Percentiles rank a stretch among this genome's conserved stretches.
Evolutionary conservation across 2,329 filamentous ascomycete species (phyloP).

Genomic region (Pseudocercospora fuligena): DNA sequence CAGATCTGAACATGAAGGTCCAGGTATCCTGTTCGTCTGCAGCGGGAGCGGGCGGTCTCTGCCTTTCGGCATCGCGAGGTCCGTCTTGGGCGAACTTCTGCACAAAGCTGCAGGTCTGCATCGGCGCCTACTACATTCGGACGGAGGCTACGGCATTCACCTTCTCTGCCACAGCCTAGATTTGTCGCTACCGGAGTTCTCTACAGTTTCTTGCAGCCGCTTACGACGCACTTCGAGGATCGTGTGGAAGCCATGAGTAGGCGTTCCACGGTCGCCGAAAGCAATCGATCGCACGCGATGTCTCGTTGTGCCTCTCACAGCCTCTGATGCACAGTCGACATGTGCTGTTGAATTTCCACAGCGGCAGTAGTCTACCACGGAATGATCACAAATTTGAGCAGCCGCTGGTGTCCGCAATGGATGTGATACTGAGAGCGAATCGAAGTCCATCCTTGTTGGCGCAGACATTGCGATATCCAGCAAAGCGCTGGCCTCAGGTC

Average conservation of each 20-base stretch:
- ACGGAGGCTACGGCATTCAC: neutral
- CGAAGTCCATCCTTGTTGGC: neutral
- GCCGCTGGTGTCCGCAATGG: neutral
- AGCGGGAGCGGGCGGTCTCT: neutral
- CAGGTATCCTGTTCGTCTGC: neutral
- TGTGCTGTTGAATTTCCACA: neutral
- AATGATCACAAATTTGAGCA: neutral
- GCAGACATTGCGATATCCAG: neutral
- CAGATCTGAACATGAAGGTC: neutral
- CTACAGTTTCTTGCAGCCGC: neutral
- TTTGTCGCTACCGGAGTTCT: neutral
- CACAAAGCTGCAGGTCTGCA: neutral
- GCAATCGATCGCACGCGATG: neutral
- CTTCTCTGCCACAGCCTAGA: neutral
- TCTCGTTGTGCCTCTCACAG: neutral
- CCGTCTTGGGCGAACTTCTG: neutral
- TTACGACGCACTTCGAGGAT: neutral
- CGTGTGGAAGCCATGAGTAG: neutral
- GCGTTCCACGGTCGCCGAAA: neutral
- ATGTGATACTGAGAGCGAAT: neutral
- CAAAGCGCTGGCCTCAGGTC: neutral
- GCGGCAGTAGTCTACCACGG: conserved; percentile 1
- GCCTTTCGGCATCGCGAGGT: neutral
- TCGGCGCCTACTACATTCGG: neutral
- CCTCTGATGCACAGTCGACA: neutral